Base-by-base conservation (phyloP, 371 early-diverging fungal genomes). In the Dinochytrium kinnereticum region DNA sequence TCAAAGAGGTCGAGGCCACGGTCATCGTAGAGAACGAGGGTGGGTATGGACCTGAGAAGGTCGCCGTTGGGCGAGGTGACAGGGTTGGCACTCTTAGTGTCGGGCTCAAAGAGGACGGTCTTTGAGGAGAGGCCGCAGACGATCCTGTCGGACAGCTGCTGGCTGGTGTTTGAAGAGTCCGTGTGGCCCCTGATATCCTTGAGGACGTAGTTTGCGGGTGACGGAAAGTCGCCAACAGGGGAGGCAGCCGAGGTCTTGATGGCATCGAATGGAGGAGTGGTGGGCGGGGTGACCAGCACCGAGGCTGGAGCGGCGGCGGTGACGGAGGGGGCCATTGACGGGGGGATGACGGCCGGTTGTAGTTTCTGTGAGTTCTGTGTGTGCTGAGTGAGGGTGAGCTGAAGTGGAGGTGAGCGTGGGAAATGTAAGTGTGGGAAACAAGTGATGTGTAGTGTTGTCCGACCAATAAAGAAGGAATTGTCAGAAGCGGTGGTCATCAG, bases 1-100 rank as follows among this genome's bases (percentile, higher is more conserved):
- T 95, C 96, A 84, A 93, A 96, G 34, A 94, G 80, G 65, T 92
- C 93, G 19, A 96, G 80, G 0, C 97, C 97, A 0, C 79, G 76
- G 55, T 91, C 92, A 73, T 95, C 92, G 72, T 96, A 96, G 21
- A 95, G 89, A 5, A 95, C 88, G 74, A 81, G 75, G 28, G 84
- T 83, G 0, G 84, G 84, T 40, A 83, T 75, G 19, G 80, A 80
- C 33, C 84, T 65, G 28, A 81, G 50, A 1, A 76, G 69, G 5
- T 37, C 57, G 15, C 26, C 19, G 10, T 36, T 33, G n/a, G n/a
- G n/a, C 5, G 75, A 38, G 1, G 28, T 17, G 39, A 51, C 40
- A 7, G 40, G 59, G 24, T 59, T n/a, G 28, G 53, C 31, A 26
- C 26, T 40, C 50, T 39, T 26, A 13, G n/a, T 13, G 15, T 33